Evolutionary conservation across 129 eudicot species (phyloP), one percentile per base, ranked within the genome.

Genomic region (Daucus carota): DNA sequence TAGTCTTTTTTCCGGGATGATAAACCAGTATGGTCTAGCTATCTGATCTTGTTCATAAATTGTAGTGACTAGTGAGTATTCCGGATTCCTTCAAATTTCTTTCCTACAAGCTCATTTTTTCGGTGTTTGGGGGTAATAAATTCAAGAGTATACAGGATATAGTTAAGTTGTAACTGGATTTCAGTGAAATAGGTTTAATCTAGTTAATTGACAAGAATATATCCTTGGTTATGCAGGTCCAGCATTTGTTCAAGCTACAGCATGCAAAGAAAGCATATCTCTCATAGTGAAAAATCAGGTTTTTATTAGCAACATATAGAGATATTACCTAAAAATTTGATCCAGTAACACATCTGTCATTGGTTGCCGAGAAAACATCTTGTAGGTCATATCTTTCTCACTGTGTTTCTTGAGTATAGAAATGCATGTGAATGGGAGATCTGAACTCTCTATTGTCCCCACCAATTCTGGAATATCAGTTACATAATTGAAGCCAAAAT

Each of bases 351-450:
- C 83, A 62, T 91, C 97, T 7, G 79, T 74, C 90, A 91, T 73
- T 41, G 92, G 88, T 59, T 87, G 79, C 76, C 97, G 93, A 62
- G 98, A 93, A 82, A 93, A 93, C 74, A 93, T 81, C 88, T 93
- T 93, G 86, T 84, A 93, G n/a, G 96, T 88, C 82, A 85, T 74
- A 62, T 93, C 98, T 59, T 83, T 84, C 69, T 79, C 79, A n/a
- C 24, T 44, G 31, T 93, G 91, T 85, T 84, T 72, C 86, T 91
- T 91, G 57, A 93, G 91, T 47, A 91, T 76, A 20, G 93, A 88
- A 36, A 93, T 89, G 85, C 98, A 75, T 28, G 98, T 85, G 74
- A 93, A 93, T 10, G 93, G 96, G 78, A 93, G 83, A 62, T 84
- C 85, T 68, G 87, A 71, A 73, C 76, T 80, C 86, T 93, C 98